Base-by-base conservation (phyloP, 1,284 basidiomycete genomes). In the Kwoniella shivajii region DNA sequence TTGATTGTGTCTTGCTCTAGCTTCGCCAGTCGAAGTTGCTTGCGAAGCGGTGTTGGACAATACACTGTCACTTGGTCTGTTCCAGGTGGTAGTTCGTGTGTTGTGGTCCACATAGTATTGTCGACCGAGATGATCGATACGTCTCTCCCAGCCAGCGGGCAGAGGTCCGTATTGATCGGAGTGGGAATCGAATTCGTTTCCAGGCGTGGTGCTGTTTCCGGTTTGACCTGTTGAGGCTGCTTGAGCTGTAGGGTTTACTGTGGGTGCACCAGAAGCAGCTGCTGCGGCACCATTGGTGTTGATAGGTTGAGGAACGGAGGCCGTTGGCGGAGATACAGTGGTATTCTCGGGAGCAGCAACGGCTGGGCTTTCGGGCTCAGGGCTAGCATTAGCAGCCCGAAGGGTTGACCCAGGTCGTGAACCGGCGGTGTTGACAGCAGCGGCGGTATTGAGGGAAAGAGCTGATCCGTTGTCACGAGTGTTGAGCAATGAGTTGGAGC, bases 61-160 rank as follows among this genome's bases (percentile, higher is more conserved):
- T 29, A 77, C 76, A 61, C 81, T 82, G 37, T 79, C 78, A 37
- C 78, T 79, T 56, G 81, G 80, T 14, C 88, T 83, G 71, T 87
- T 88, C 95, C 95, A 99, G 6, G 92, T 93, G n/a, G 95, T 98
- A 33, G 88, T 86, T 53, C 94, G 86, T 4, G 88, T 88, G 77
- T 89, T 93, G 78, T 99, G 94, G 72, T 95, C 91, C 53, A 94
- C 90, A 73, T 91, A 96, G 80, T 98, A 99, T 18, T 88, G 86
- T 47, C 96, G 83, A 2, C 88, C 89, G 51, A 92, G 85, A 50
- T 86, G 87, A 76, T 98, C 96, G 47, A 87, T 85, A 43, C 96
- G 86, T 55, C 94, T 86, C 78, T 99, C 96, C 93, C 94, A 99
- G 11, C 92, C 92, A 29, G 79, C 71, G 0, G 95, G 95, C 29